Conservation (phyloP, 352 stramenopile species). For the Globisporangium canariense region DNA sequence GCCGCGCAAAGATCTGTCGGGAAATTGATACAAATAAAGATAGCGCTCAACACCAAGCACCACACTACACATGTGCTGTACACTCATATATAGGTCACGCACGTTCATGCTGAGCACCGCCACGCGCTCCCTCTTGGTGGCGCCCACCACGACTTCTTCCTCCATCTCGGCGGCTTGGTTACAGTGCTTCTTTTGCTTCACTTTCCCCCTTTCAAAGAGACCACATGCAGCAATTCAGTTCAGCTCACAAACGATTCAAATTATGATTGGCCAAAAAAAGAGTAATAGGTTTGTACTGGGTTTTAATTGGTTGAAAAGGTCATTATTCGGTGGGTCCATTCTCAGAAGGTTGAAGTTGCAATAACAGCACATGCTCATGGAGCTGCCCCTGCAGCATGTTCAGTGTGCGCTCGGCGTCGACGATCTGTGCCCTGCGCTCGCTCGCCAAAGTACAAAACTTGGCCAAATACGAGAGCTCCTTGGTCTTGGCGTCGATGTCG, state of each 20-base stretch:
- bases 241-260: conserved; percentile 16
- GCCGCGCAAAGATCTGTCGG: conserved; percentile 70
- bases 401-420: conserved; percentile 42
- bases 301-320: conserved; percentile 18
- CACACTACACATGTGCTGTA: not conserved
- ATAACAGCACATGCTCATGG: conserved; percentile 14
- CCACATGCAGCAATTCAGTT: conserved; percentile 9
- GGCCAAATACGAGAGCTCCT: conserved; percentile 31
- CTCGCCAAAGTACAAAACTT: conserved; percentile 36
- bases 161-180: conserved; percentile 1
- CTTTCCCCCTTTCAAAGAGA: not conserved
- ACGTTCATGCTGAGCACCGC: conserved; percentile 73
- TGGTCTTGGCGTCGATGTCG: conserved; percentile 28
- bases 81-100: conserved; percentile 18
- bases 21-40: not conserved
- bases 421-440: conserved; percentile 29
- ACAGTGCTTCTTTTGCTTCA: not conserved
- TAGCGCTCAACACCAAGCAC: not conserved
- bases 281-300: too few species aligned
- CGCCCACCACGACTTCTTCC: conserved; percentile 3
- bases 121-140: conserved; percentile 39
- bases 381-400: conserved; percentile 37
- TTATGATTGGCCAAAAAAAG: conserved; percentile 9
- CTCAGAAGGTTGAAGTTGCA: not conserved
- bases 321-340: not conserved